phyloP scores from a whole-genome alignment of 352 stramenopile species.

The Phytopythium litorale region DNA sequence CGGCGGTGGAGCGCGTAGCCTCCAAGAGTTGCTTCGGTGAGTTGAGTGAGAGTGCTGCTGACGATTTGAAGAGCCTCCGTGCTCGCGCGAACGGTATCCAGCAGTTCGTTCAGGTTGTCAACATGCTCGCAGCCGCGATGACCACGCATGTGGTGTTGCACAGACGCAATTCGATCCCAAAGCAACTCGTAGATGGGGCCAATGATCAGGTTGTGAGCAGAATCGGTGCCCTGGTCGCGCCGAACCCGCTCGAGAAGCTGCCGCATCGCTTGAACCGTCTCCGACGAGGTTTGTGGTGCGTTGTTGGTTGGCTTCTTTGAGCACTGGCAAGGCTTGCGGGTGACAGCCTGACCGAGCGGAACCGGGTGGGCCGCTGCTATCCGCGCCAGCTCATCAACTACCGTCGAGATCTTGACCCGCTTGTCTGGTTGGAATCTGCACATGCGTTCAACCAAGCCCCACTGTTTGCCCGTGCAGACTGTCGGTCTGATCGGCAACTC shows the following conservation, averaged over 20 bases:
- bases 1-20: constrained; percentile 1
- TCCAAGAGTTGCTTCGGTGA: background rate
- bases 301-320: background rate
- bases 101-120: background rate
- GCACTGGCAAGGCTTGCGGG: background rate
- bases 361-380: background rate
- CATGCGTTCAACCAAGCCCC: background rate
- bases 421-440: background rate
- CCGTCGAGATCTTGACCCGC: background rate
- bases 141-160: background rate
- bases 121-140: background rate
- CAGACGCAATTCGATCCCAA: background rate
- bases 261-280: background rate
- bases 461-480: background rate
- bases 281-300: background rate
- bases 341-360: background rate
- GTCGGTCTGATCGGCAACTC: background rate
- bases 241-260: background rate
- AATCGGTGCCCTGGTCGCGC: background rate
- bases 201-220: background rate
- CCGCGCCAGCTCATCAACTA: background rate
- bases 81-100: background rate
- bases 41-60: background rate
- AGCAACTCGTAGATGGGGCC: background rate
- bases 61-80: background rate